phyloP scores from a whole-genome alignment of 2,329 filamentous ascomycete species.

The Fulvia fulva region DNA sequence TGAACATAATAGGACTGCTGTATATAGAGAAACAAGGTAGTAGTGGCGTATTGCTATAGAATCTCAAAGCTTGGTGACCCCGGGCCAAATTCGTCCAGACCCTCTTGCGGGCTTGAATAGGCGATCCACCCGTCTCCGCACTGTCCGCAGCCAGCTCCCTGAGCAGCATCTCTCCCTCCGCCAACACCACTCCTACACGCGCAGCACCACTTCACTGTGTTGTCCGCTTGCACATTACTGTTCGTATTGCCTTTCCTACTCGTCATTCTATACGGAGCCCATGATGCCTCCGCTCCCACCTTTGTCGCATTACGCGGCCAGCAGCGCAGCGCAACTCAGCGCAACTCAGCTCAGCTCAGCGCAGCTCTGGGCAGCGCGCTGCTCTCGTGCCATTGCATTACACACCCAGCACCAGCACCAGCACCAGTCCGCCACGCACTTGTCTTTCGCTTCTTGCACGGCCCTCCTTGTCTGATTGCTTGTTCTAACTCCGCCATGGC shows the following conservation, averaged over 20 bases:
- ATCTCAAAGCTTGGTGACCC: too few relatives aligned
- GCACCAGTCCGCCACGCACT: slow-evolving; percentile 23
- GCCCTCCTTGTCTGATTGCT: slow-evolving; percentile 11
- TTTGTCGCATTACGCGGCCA: slow-evolving; percentile 15
- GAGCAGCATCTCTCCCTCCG: not conserved
- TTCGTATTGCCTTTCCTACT: slow-evolving; percentile 25
- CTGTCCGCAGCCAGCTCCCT: not conserved
- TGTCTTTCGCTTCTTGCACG: slow-evolving; percentile 28
- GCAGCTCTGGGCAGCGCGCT: not conserved
- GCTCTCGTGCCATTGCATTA: slow-evolving; percentile 15
- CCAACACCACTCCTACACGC: not conserved
- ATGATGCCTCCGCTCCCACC: slow-evolving; percentile 6
- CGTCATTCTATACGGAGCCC: slow-evolving; percentile 10
- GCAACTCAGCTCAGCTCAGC: not conserved
- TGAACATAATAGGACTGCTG: too few relatives aligned
- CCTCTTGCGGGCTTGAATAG: too few relatives aligned
- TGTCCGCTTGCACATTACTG: slow-evolving; percentile 24
- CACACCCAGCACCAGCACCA: slow-evolving; percentile 15
- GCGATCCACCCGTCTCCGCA: too few relatives aligned
- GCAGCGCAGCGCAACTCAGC: not conserved
- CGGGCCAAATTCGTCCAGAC: too few relatives aligned
- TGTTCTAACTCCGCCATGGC: slow-evolving; percentile 28
- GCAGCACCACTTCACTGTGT: not conserved
- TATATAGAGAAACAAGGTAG: too few relatives aligned
- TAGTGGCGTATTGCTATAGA: too few relatives aligned